These are phyloP conservation scores for Penicillium occitanis DNA, from an alignment of 2,329 filamentous ascomycete genomes.

Conservation along the genomic window DNA sequence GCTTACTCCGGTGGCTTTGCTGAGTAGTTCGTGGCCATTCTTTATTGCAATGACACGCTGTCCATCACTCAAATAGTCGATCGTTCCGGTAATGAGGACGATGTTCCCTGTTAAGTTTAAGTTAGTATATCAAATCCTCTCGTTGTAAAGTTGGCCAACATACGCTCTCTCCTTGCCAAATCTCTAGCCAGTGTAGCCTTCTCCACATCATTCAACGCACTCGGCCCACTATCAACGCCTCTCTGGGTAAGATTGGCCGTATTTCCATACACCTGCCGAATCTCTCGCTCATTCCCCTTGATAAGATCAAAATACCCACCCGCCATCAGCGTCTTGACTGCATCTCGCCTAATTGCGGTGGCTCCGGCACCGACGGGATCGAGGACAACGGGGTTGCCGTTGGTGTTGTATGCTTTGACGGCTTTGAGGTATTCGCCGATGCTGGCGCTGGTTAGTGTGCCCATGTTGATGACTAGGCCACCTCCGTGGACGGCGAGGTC, in stretches of 20 bases:
- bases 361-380: conserved; percentile 92
- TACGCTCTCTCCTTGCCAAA: conserved; percentile 65
- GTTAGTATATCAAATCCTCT: not conserved
- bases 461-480: conserved; percentile 90
- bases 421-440: conserved; percentile 71
- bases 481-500: conserved; percentile 78
- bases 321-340: conserved; percentile 68
- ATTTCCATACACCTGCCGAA: conserved; percentile 66
- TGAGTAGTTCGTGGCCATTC: conserved; percentile 68
- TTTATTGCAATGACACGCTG: conserved; percentile 63
- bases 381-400: conserved; percentile 72
- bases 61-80: conserved; percentile 78
- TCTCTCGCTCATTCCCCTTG: conserved; percentile 92
- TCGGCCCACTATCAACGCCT: conserved; percentile 76
- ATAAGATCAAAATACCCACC: conserved; percentile 81
- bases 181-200: conserved; percentile 62
- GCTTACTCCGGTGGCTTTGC: conserved; percentile 48
- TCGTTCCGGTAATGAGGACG: conserved; percentile 77
- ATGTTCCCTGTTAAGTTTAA: conserved; percentile 52
- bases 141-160: conserved; percentile 33
- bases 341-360: conserved; percentile 68
- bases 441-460: conserved; percentile 76
- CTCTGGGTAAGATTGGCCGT: conserved; percentile 62
- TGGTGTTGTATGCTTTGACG: conserved; percentile 75
- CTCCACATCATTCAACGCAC: conserved; percentile 54